phyloP scores from a whole-genome alignment of 2,329 filamentous ascomycete genomes.

The Rutstroemia sp. region DNA sequence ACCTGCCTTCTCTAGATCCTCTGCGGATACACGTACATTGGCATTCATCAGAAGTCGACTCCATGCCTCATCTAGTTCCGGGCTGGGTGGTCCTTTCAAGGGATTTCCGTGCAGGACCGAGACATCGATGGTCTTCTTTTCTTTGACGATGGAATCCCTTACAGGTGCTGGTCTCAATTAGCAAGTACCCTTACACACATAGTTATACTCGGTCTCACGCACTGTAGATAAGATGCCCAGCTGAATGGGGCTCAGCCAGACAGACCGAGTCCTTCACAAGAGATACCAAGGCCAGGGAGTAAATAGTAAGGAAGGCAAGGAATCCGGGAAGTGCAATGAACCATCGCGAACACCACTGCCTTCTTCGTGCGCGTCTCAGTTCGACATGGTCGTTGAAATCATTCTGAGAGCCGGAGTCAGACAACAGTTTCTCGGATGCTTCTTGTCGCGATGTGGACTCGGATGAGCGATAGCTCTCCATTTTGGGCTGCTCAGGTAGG shows the following conservation, averaged over 20 bases:
- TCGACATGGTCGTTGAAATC: neutral
- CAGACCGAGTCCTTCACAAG: no score
- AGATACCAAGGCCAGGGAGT: no score
- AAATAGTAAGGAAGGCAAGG: neutral
- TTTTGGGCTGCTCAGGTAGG: no score
- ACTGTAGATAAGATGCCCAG: neutral
- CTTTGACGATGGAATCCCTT: neutral
- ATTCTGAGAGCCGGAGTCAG: no score
- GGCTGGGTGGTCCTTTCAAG: neutral
- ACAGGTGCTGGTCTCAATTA: neutral
- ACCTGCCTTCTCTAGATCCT: neutral
- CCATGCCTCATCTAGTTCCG: slow-evolving; percentile 4
- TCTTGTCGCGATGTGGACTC: no score
- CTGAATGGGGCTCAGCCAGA: no score
- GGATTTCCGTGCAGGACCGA: neutral
- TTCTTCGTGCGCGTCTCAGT: neutral
- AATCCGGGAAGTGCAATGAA: neutral
- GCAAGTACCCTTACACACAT: neutral
- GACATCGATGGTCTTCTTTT: neutral
- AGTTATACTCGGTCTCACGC: neutral
- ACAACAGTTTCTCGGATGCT: no score
- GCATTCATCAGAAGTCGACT: neutral
- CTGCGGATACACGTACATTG: slow-evolving; percentile 1
- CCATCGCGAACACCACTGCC: neutral
- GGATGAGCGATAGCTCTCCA: no score